Conservation (phyloP, 371 early-diverging fungal species). For the Circinella umbellata region DNA sequence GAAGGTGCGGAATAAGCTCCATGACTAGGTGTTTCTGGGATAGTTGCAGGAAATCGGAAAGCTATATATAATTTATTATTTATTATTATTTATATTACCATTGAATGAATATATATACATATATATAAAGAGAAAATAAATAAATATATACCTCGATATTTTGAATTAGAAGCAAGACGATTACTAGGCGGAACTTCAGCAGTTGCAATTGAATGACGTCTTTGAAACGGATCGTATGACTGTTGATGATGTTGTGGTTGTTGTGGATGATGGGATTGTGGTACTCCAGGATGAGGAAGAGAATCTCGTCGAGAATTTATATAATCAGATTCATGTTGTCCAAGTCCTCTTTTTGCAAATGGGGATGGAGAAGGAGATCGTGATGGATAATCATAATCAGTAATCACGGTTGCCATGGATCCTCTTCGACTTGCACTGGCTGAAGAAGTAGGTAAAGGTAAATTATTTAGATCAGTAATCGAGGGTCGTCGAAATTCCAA, state of each 20-base stretch:
- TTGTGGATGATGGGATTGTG: slow-evolving; percentile 21
- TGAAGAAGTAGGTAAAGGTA: slow-evolving; percentile 34
- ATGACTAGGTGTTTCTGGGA: slow-evolving; percentile 43
- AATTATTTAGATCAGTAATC: slow-evolving; percentile 34
- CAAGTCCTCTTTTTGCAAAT: slow-evolving; percentile 9
- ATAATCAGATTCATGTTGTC: slow-evolving; percentile 10
- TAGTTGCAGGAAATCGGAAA: slow-evolving; percentile 45
- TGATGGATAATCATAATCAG: slow-evolving; percentile 48
- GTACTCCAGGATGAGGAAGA: slow-evolving; percentile 36
- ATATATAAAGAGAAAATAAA: background rate
- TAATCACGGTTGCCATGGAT: slow-evolving; percentile 38
- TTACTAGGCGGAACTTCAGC: slow-evolving; percentile 32
- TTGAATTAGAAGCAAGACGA: slow-evolving; percentile 25
- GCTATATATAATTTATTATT: slow-evolving; percentile 24
- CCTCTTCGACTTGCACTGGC: slow-evolving; percentile 41
- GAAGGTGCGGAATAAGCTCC: slow-evolving; percentile 63
- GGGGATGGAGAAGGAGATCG: slow-evolving; percentile 47
- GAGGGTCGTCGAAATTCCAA: slow-evolving; percentile 40
- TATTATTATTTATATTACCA: background rate
- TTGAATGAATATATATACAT: background rate
- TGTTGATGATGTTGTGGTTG: slow-evolving; percentile 21
- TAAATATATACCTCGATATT: slow-evolving; percentile 34
- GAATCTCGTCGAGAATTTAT: slow-evolving; percentile 39
- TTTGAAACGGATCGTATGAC: slow-evolving; percentile 49
- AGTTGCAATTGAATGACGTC: slow-evolving; percentile 64